Conservation (phyloP, 495 filamentous ascomycete species). For the Podospora conica region DNA sequence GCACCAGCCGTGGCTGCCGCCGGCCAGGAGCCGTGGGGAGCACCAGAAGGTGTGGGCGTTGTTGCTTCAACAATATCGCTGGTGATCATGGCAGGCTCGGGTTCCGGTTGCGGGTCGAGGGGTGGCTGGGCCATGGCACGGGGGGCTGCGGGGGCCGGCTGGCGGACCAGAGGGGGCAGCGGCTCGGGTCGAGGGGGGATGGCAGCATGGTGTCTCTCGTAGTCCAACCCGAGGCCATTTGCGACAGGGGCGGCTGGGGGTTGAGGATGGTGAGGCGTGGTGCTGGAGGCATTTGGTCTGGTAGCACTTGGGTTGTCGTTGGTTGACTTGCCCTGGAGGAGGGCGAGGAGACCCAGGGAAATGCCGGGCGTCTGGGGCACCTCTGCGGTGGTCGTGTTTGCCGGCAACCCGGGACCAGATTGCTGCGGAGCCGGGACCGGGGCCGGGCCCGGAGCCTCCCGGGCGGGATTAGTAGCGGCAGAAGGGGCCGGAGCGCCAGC, state of each 20-base stretch:
- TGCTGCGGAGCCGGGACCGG: neutral
- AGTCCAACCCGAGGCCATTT: neutral
- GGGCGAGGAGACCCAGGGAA: neutral
- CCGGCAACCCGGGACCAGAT: neutral
- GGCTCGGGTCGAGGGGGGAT: neutral
- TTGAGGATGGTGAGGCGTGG: too few species aligned
- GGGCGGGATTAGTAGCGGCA: neutral
- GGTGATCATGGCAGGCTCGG: constrained; percentile 14
- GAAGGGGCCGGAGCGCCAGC: neutral
- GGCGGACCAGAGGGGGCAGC: neutral
- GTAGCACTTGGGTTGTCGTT: neutral
- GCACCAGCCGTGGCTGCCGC: neutral
- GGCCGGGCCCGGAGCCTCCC: neutral
- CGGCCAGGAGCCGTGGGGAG: neutral
- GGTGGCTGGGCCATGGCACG: neutral
- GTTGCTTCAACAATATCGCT: constrained; percentile 17
- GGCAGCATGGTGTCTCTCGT: neutral
- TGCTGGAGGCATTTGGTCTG: neutral
- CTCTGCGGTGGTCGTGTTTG: neutral
- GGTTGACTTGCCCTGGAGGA: neutral
- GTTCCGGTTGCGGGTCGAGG: neutral
- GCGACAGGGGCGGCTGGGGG: too few species aligned
- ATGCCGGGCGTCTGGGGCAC: neutral
- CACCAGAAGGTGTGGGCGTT: neutral
- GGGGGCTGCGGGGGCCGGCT: neutral